Base-by-base conservation (phyloP, 2,329 filamentous ascomycete genomes). In the Diaporthe caulivora region DNA sequence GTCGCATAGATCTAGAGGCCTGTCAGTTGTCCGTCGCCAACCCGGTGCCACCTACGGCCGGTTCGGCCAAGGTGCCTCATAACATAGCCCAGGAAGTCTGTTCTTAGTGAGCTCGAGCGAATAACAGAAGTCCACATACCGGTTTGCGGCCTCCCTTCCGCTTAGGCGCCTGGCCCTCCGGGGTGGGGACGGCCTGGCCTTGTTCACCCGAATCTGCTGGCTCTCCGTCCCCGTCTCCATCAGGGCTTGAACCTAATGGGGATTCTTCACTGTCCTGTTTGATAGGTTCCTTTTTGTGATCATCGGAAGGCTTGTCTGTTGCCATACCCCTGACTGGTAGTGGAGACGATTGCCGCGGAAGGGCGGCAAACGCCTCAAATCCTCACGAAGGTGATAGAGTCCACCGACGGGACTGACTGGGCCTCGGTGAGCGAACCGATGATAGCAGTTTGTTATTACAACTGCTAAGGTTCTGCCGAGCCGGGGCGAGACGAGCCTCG, bases 131-230 rank as follows among this genome's bases (percentile, higher is more conserved):
- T 53, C 37, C 54, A 84, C 89, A 83, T 92, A 98, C 97, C 81
- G 97, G 97, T 87, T 98, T 99, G 81, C 97, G 92, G 75, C 97
- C 97, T 80, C 97, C 97, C 87, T 99, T 99, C 81, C 97, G 92
- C 88, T 99, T 99, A 81, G 95, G 95, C 76, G 91, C 90, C 80
- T 90, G 89, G 77, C 82, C 83, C 79, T 91, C 89, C 77, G 88
- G 88, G 37, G 83, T 80, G 78, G 69, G 81, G 76, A 72, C 77
- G 75, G 82, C 79, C 71, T 82, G 78, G 65, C 82, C 80, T 58
- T 83, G 82, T 70, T 91, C 90, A 78, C 86, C 85, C 75, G 53
- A 55, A 18, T 75, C 73, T 26, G 34, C 71, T 44, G 67, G 55
- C 26, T 75, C 74, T 31, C 70, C 72, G 49, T 72, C 71, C 5